Evolutionary conservation across 176 grass and related monocot species (phyloP), one percentile per base, ranked within the genome.

Genomic region (Pontederia paniculata): DNA sequence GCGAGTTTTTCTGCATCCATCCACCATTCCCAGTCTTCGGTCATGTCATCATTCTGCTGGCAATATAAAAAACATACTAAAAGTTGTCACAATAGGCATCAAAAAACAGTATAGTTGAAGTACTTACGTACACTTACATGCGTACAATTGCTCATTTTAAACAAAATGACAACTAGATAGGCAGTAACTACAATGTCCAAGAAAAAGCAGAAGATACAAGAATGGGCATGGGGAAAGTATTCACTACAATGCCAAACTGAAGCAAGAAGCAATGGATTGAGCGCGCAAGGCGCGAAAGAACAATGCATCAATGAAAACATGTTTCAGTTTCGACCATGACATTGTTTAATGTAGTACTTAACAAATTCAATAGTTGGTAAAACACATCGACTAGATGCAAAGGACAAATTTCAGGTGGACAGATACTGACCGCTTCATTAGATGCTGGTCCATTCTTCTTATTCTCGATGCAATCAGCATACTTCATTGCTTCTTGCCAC

Each of bases 401-500:
- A 20, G 3, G 9, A 46, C 52, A 75, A 54, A 18, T 18, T 78
- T 42, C 5, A 54, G 17, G 12, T 44, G 65, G 60, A 60, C 12
- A 21, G 55, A 49, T 23, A 71, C 82, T 72, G n/a, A 96, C 91
- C 71, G 55, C 68, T 21, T 68, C 43, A 57, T 46, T 52, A 17
- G 60, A 17, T 15, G 21, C 41, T 20, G 64, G 22, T 64, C 42
- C 50, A 67, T 68, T 70, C 58, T 65, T 52, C 12, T 54, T 74
- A 55, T 78, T 79, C 17, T 90, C 82, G 2, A 97, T 68, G 50
- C 56, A 78, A 69, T 97, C 82, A 5, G 91, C 91, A 75, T 71
- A 79, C 59, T 67, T 87, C 43, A 81, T 57, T 0, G 73, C 91
- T 83, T 84, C 86, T 63, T 84, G 77, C 91, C 86, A 97, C 80